Conservation (phyloP, 2,329 filamentous ascomycete genomes). For the Aspergillus pseudoglaucus region DNA sequence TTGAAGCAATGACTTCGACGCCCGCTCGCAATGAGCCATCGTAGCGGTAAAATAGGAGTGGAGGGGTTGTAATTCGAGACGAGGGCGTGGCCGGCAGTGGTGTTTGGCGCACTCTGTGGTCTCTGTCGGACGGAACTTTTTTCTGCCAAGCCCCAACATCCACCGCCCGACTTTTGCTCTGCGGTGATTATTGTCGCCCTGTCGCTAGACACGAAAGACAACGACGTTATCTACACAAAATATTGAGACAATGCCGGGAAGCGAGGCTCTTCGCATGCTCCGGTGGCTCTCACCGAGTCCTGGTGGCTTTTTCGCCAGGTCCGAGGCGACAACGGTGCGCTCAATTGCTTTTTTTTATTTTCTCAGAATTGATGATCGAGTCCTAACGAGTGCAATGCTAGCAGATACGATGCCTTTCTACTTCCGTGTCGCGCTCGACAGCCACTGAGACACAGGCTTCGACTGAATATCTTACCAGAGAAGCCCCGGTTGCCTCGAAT, state of each 20-base stretch:
- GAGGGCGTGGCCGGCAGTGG: constrained; percentile 14
- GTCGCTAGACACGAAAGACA: neutral
- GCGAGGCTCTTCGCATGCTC: constrained; percentile 29
- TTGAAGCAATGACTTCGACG: constrained; percentile 38
- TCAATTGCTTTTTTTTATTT: constrained; percentile 1
- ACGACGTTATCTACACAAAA: neutral
- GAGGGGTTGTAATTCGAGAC: constrained; percentile 12
- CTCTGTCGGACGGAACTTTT: constrained; percentile 31
- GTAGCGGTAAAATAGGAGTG: constrained; percentile 9
- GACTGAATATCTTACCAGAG: constrained; percentile 18
- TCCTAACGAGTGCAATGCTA: constrained; percentile 14
- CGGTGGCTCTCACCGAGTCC: constrained; percentile 34
- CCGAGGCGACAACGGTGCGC: constrained; percentile 32
- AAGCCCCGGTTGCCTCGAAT: constrained; percentile 13
- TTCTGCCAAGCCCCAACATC: constrained; percentile 13
- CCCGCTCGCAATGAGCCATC: constrained; percentile 39
- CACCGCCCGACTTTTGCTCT: constrained; percentile 28
- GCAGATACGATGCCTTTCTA: constrained; percentile 39
- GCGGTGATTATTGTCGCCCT: neutral
- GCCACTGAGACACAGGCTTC: constrained; percentile 41
- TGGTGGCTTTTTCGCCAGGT: constrained; percentile 26
- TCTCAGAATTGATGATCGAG: neutral
- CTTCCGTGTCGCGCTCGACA: constrained; percentile 40
- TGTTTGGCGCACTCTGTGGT: constrained; percentile 6
- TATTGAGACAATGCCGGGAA: constrained; percentile 28